phyloP scores from a whole-genome alignment of 169 alveolate species.

The Besnoitia besnoiti region DNA sequence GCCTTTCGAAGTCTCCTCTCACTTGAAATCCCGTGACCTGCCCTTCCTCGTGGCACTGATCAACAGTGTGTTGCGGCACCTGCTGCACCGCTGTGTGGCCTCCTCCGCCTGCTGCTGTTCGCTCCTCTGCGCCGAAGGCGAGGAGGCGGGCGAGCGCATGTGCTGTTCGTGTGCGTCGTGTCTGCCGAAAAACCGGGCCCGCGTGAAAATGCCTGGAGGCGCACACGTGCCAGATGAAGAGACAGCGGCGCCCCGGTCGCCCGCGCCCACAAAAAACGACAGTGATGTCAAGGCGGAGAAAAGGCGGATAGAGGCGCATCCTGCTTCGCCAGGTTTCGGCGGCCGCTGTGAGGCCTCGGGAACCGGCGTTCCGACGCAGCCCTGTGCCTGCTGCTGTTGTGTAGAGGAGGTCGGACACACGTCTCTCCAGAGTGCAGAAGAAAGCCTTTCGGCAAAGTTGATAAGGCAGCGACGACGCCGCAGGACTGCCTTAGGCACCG shows the following conservation, averaged over 20 bases:
- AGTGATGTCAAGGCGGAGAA: too few species aligned
- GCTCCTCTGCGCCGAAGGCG: background rate
- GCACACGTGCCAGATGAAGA: too few species aligned
- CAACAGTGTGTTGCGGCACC: background rate
- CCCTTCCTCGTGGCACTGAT: background rate
- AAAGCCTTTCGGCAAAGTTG: background rate
- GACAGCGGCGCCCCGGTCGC: too few species aligned
- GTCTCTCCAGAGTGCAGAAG: background rate
- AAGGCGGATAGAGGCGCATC: too few species aligned
- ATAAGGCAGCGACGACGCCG: background rate
- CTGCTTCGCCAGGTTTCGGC: too few species aligned
- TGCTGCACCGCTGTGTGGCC: slow-evolving; percentile 5
- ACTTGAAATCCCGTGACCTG: background rate
- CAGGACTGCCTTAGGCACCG: background rate
- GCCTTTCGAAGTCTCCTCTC: slow-evolving; percentile 1
- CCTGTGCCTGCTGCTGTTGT: slow-evolving; percentile 15
- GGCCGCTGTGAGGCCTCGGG: too few species aligned
- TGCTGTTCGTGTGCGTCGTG: background rate
- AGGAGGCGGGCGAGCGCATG: background rate
- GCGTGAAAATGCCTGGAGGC: too few species aligned
- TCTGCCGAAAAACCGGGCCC: too few species aligned
- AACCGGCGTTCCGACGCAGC: background rate
- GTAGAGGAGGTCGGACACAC: background rate
- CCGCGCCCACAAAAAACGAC: too few species aligned
- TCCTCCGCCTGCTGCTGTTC: background rate